Conservation (phyloP, 2,329 filamentous ascomycete species). For the Catunica adiposa region DNA sequence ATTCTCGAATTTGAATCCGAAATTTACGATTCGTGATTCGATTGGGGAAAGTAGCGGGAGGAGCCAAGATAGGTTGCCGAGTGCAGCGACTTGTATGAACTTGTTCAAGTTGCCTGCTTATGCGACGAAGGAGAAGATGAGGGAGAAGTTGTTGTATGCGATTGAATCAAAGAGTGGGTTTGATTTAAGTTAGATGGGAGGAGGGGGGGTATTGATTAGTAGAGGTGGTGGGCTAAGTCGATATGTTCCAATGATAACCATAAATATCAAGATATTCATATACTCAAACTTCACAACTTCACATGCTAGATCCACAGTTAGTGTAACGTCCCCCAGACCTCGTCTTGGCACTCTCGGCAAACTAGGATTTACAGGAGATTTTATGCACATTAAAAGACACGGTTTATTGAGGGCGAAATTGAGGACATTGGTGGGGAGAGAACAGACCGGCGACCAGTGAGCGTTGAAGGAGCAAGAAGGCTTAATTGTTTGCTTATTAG, state of each 20-base stretch:
- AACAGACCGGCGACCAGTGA: no score
- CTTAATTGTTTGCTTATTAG: no score
- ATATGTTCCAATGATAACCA: not conserved
- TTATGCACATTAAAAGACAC: not conserved
- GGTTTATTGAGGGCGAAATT: no score
- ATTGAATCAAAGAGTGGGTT: conserved; percentile 84
- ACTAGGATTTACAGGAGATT: not conserved
- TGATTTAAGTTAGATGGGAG: conserved; percentile 46
- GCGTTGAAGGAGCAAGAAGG: no score
- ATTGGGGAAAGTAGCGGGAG: conserved; percentile 20
- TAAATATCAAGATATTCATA: not conserved
- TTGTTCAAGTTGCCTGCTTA: conserved; percentile 84
- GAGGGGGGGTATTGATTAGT: not conserved
- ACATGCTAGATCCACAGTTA: not conserved
- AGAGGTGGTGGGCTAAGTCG: no score
- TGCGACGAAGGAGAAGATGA: conserved; percentile 44
- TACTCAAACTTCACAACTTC: not conserved
- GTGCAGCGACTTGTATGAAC: conserved; percentile 92
- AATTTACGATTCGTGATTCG: conserved; percentile 78
- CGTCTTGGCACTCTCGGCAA: not conserved
- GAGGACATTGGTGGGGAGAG: no score
- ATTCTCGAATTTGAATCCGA: conserved; percentile 69
- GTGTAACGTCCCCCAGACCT: not conserved
- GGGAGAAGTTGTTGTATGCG: conserved; percentile 74
- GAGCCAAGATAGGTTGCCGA: conserved; percentile 61